phyloP scores from a whole-genome alignment of 495 filamentous ascomycete species.

The Oidiodendron maius region DNA sequence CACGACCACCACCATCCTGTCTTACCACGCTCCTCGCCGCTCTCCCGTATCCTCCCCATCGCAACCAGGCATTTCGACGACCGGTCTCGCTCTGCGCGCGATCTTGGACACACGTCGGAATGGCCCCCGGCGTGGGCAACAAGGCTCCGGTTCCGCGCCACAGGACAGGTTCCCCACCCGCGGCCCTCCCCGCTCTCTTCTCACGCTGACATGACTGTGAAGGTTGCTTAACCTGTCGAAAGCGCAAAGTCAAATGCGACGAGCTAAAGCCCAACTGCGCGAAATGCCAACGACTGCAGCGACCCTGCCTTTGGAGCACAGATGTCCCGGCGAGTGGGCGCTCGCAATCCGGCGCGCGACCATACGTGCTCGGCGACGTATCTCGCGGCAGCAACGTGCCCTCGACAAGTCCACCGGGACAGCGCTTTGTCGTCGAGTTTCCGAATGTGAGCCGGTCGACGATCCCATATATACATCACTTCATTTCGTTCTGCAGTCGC shows the following conservation, averaged over 20 bases:
- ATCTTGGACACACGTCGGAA: no score
- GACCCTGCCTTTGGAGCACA: slow-evolving; percentile 18
- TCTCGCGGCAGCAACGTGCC: background rate
- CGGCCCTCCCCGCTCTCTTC: background rate
- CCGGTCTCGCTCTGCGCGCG: no score
- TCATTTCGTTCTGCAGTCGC: slow-evolving; percentile 18
- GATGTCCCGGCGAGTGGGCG: slow-evolving; percentile 11
- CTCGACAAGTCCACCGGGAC: slow-evolving; percentile 4
- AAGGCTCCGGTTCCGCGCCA: slow-evolving; percentile 18
- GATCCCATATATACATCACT: slow-evolving; percentile 20
- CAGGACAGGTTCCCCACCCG: slow-evolving; percentile 9
- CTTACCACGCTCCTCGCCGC: background rate
- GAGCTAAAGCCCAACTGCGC: slow-evolving; percentile 20
- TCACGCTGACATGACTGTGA: background rate
- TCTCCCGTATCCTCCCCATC: background rate
- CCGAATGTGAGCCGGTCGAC: slow-evolving; percentile 14
- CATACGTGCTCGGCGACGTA: background rate
- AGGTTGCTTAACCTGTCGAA: slow-evolving; percentile 24
- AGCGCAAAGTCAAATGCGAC: slow-evolving; percentile 25
- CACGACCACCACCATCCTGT: background rate
- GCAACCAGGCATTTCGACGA: background rate
- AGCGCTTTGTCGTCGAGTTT: slow-evolving; percentile 22
- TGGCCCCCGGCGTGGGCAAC: slow-evolving; percentile 14
- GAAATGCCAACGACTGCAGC: slow-evolving; percentile 14
- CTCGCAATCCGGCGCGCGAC: background rate